phyloP scores from a whole-genome alignment of 1,139 yeast species.

The Entelexis sorbosivorans region DNA sequence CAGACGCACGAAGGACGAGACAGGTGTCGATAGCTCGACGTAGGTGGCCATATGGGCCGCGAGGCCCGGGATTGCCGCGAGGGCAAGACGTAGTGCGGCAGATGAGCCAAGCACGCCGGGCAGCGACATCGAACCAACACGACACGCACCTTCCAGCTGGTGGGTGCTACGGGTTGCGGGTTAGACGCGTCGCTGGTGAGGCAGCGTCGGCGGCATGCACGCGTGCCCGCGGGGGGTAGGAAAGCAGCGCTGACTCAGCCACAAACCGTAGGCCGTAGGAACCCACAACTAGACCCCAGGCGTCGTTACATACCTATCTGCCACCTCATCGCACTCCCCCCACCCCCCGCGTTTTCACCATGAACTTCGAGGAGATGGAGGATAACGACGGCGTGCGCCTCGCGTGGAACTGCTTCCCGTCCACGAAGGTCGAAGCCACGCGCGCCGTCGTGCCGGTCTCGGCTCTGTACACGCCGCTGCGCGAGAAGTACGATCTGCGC shows the following conservation, averaged over 20 bases:
- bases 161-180: conserved; percentile 2
- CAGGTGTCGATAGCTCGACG: conserved; percentile 72
- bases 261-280: conserved; percentile 2
- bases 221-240: no score
- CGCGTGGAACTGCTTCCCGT: conserved; percentile 85
- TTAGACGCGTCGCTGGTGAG: neutral
- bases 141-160: neutral
- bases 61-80: neutral
- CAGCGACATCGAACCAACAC: neutral
- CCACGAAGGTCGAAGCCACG: conserved; percentile 79
- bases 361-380: conserved; percentile 75
- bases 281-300: neutral
- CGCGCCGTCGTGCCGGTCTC: conserved; percentile 93
- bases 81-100: neutral
- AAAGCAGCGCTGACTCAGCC: neutral
- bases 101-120: conserved; percentile 27
- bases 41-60: conserved; percentile 36
- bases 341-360: conserved; percentile 4
- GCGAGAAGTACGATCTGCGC: conserved; percentile 66
- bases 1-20: conserved; percentile 54
- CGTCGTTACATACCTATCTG: neutral
- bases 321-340: conserved; percentile 4
- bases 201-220: neutral
- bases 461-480: conserved; percentile 84
- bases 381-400: conserved; percentile 82